Conservation (phyloP, 768 basidiomycete genomes). For the Rhodosporidiobolus odoratus region DNA sequence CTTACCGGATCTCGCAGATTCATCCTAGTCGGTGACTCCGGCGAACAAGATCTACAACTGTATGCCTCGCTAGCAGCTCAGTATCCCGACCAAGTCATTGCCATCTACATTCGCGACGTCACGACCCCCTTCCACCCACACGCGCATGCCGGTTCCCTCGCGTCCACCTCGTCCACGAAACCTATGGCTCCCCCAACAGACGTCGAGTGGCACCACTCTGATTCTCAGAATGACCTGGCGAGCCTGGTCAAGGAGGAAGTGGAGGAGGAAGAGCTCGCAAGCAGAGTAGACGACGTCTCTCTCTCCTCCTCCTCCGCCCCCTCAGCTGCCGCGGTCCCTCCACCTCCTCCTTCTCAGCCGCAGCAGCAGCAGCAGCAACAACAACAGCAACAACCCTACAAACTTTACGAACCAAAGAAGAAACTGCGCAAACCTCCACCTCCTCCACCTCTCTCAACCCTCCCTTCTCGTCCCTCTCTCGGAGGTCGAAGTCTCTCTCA, state of each 20-base stretch:
- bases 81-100: constrained; percentile 61
- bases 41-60: constrained; percentile 91
- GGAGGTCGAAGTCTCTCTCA: neutral
- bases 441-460: neutral
- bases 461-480: constrained; percentile 8
- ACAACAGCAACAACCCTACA: neutral
- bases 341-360: neutral
- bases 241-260: constrained; percentile 11
- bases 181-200: neutral
- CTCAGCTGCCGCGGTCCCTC: too few relatives aligned
- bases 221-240: constrained; percentile 15
- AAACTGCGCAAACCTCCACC: neutral
- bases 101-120: constrained; percentile 78
- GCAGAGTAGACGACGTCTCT: neutral
- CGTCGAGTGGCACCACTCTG: constrained; percentile 10
- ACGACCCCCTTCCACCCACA: constrained; percentile 42
- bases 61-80: constrained; percentile 71
- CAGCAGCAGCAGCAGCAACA: neutral
- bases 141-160: neutral
- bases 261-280: neutral
- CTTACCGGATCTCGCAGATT: constrained; percentile 49
- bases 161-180: neutral
- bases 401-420: neutral
- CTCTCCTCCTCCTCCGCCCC: neutral
- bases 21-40: constrained; percentile 82